Evolutionary conservation across 1,139 yeast species (phyloP).

Genomic region (Casaregolazyma lundiana): DNA sequence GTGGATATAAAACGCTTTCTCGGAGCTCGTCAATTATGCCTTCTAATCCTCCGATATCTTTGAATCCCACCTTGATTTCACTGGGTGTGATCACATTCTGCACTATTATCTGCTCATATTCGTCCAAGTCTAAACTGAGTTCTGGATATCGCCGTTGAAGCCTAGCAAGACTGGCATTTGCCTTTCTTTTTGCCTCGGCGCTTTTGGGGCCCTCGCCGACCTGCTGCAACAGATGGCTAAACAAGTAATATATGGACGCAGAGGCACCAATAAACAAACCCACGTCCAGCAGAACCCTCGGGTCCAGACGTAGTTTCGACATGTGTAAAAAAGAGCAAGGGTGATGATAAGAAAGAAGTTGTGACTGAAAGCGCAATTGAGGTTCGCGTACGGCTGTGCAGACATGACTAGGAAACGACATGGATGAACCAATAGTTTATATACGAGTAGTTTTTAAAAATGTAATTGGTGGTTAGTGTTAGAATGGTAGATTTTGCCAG

Average conservation of each 20-base stretch:
- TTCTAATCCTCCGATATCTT: constrained; percentile 86
- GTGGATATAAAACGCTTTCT: constrained; percentile 84
- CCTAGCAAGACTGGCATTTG: constrained; percentile 57
- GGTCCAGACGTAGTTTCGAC: constrained; percentile 22
- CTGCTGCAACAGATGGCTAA: constrained; percentile 45
- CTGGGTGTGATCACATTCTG: constrained; percentile 79
- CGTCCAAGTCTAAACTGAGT: constrained; percentile 56
- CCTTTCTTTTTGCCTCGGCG: constrained; percentile 60
- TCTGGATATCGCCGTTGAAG: constrained; percentile 57
- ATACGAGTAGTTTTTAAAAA: no score
- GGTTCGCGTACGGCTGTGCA: background rate
- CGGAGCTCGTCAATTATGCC: constrained; percentile 74
- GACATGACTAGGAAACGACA: background rate
- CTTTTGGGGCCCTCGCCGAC: constrained; percentile 24
- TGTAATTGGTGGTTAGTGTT: no score
- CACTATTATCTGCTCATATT: constrained; percentile 72
- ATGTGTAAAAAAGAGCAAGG: constrained; percentile 6
- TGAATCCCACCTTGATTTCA: constrained; percentile 70
- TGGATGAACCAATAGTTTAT: no score
- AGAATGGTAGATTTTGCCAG: no score
- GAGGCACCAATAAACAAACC: constrained; percentile 78
- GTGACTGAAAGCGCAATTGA: background rate
- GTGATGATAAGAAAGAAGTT: background rate
- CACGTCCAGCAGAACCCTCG: constrained; percentile 49
- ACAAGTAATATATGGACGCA: constrained; percentile 69